phyloP scores from a whole-genome alignment of 2,329 filamentous ascomycete genomes.

The Exutisphaerella laricina region DNA sequence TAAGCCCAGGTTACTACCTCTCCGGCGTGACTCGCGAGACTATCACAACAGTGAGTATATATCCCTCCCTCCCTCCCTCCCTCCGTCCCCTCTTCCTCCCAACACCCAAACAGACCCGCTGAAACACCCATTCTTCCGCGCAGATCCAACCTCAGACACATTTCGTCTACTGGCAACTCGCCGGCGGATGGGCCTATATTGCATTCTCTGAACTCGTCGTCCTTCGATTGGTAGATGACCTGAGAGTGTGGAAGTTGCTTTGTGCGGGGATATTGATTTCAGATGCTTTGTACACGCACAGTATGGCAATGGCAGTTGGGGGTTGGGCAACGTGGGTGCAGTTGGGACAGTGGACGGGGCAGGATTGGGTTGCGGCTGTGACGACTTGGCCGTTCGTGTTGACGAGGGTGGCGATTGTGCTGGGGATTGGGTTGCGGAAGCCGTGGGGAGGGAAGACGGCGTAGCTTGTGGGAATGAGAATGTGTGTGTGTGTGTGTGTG shows the following conservation, averaged over 20 bases:
- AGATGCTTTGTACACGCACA: constrained; percentile 25
- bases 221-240: constrained; percentile 28
- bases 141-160: constrained; percentile 21
- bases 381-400: constrained; percentile 30
- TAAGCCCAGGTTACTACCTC: constrained; percentile 21
- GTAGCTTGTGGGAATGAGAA: not conserved
- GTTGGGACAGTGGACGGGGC: constrained; percentile 22
- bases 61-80: too few species aligned
- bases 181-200: constrained; percentile 29
- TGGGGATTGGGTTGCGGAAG: constrained; percentile 20
- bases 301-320: constrained; percentile 27
- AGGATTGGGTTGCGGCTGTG: constrained; percentile 27
- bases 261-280: constrained; percentile 27
- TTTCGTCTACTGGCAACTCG: constrained; percentile 29
- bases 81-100: too few species aligned
- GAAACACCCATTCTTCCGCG: too few species aligned
- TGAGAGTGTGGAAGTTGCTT: constrained; percentile 27
- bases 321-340: constrained; percentile 24
- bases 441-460: constrained; percentile 3
- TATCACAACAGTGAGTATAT: constrained; percentile 17
- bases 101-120: too few species aligned
- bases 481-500: too few species aligned
- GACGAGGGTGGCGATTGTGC: constrained; percentile 24
- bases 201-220: constrained; percentile 27
- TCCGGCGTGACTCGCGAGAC: constrained; percentile 21